Base-by-base conservation (phyloP, 1,284 basidiomycete genomes). In the Wolfiporia cocos region DNA sequence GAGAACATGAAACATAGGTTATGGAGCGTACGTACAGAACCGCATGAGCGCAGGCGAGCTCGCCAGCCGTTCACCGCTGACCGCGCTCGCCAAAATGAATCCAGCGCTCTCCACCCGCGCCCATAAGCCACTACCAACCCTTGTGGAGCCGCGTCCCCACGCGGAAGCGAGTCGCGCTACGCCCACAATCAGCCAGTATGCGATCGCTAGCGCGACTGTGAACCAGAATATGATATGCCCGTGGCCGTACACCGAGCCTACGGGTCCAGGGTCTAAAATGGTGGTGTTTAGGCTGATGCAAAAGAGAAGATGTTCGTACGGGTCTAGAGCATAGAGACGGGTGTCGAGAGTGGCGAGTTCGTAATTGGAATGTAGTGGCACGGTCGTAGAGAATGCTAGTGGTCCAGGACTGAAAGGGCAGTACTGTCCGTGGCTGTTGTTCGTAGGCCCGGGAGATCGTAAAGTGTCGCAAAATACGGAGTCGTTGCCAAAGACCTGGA, bases 11-110 rank as follows among this genome's bases (percentile, higher is more conserved):
- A 10, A 33, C 31, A 32, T 37, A 43, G 17, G 29, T 22, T 18
- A 19, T 20, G 29, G 22, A 17, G 39, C 35, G 29, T 39, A 69
- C 78, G 56, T 53, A 92, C 91, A 83, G 56, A 94, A 98, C 42
- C 94, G 73, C 62, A 96, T 74, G 37, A 99, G 71, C 1, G 90
- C 89, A 9, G 92, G 89, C 22, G 86, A 87, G 22, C 81, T 78
- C 2, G 90, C 81, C 24, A 98, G 71, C 32, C 89, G 76, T 62
- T 94, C 91, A 4, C 94, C 94, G 46, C 91, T 92, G 49, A 96
- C 79, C 1, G 92, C 90, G 62, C 91, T 92, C n/a, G 90, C 87
- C 32, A 94, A 66, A 54, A 95, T 85, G 52, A 90, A 91, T 3
- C 91, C 90, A 4, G 76, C 76, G 63, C 85, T 88, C 58, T 87